A percentile compares a stretch with the other conserved stretches of the same genome.
phyloP scores from a whole-genome alignment of 129 eudicot species.

The Tagetes erecta region DNA sequence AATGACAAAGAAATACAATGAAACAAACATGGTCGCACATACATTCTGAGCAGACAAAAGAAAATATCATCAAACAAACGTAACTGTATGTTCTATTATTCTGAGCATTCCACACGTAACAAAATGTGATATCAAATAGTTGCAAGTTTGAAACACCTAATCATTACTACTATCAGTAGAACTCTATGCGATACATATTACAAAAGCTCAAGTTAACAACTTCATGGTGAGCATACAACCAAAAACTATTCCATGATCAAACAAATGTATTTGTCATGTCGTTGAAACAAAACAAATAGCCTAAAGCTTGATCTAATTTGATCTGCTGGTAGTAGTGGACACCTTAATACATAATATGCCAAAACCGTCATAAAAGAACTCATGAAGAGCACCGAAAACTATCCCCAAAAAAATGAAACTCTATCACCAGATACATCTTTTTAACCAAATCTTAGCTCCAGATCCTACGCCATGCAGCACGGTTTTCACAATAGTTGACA shows the following conservation, averaged over 20 bases:
- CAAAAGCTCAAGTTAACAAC: neutral
- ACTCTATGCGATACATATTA: neutral
- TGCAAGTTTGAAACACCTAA: neutral
- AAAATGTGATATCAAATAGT: neutral
- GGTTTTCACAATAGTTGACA: neutral
- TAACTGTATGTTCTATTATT: neutral
- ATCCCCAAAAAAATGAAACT: neutral
- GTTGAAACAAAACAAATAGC: neutral
- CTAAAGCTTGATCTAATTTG: neutral
- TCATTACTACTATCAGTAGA: neutral
- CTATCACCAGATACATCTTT: neutral
- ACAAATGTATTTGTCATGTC: neutral
- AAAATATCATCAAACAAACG: neutral
- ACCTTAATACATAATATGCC: neutral
- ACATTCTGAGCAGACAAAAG: neutral
- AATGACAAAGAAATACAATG: neutral
- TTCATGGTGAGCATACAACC: neutral
- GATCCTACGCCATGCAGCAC: conserved; percentile 5
- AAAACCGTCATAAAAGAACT: neutral
- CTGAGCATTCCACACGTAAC: neutral
- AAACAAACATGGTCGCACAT: neutral
- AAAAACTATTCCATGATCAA: neutral
- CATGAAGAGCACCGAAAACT: neutral
- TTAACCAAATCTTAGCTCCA: neutral
- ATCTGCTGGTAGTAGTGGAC: neutral